Base-by-base conservation (phyloP, 768 basidiomycete species). In the Chlorophyllum brunneum region DNA sequence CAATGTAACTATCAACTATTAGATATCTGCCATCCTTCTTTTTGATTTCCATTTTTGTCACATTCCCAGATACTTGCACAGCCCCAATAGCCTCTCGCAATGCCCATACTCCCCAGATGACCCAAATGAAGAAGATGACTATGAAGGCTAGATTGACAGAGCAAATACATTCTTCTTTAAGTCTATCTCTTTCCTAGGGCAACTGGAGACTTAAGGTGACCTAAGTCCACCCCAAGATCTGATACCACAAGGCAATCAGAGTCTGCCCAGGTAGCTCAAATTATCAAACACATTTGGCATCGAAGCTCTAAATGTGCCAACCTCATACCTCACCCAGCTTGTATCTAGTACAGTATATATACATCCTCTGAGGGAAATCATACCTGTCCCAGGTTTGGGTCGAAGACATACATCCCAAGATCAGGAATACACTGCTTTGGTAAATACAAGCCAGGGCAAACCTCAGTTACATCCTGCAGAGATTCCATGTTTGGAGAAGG, bases 11-110 rank as follows among this genome's bases (percentile, higher is more conserved):
- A 64, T 74, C 2, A 77, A 76, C 37, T 43, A 69, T 6, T 77
- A 76, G 76, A 72, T 77, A 4, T 62, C 29, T 66, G 66, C 48
- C 13, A 56, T 20, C 64, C 65, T 51, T n/a, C n/a, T n/a, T n/a
- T n/a, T n/a, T n/a, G n/a, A n/a, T n/a, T n/a, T n/a, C n/a, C n/a
- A n/a, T n/a, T 48, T 68, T 5, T 30, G 53, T 1, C 65, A 67
- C 40, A 58, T 60, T 55, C 41, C 63, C 42, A 29, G 57, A 8
- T 13, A 46, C 36, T 10, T n/a, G 18, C 41, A 54, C 40, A 55
- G 52, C 26, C 54, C 56, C n/a, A 54, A 58, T 51, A 54, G 53
- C 20, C 47, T 66, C 3, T 64, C 65, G n/a, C 9, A 59, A 47
- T n/a, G 55, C 30, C 1, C 47, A 11, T 4, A 30, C 7, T 26